These are phyloP conservation scores for Metschnikowia kunwiensis DNA, from an alignment of 805 yeast genomes.

Conservation along the genomic window DNA sequence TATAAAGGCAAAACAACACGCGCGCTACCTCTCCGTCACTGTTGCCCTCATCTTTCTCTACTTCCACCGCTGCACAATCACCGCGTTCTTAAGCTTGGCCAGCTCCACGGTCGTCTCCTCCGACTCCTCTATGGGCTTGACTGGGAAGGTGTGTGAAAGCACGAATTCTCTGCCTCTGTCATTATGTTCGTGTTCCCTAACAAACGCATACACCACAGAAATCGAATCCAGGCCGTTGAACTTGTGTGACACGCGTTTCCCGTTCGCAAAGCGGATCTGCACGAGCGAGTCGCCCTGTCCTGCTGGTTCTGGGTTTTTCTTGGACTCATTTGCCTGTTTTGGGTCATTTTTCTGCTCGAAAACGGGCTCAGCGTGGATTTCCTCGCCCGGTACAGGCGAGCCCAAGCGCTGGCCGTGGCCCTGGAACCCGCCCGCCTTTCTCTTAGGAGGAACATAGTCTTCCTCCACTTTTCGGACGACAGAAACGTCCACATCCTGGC, in stretches of 20 bases:
- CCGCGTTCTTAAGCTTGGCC: slow-evolving; percentile 77
- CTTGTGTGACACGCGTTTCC: slow-evolving; percentile 61
- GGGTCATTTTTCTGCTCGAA: slow-evolving; percentile 12
- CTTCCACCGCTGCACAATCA: slow-evolving; percentile 85
- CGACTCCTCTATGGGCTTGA: slow-evolving; percentile 61
- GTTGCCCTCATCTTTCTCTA: too few relatives aligned
- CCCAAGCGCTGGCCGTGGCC: slow-evolving; percentile 88
- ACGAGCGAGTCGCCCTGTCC: slow-evolving; percentile 66
- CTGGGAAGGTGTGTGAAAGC: slow-evolving; percentile 80
- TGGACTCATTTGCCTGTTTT: slow-evolving; percentile 3
- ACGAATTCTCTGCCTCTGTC: slow-evolving; percentile 51
- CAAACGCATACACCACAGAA: slow-evolving; percentile 64
- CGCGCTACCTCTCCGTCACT: too few relatives aligned
- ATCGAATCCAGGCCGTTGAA: slow-evolving; percentile 68
- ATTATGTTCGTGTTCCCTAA: slow-evolving; percentile 43
- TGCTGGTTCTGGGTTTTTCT: neutral
- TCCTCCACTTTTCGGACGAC: slow-evolving; percentile 82
- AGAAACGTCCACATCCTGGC: slow-evolving; percentile 90
- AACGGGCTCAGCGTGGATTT: slow-evolving; percentile 10
- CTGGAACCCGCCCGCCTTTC: slow-evolving; percentile 58
- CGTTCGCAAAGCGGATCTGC: slow-evolving; percentile 82
- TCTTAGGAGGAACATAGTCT: slow-evolving; percentile 69
- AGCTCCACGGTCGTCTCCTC: slow-evolving; percentile 54
- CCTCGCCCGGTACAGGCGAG: slow-evolving; percentile 79
- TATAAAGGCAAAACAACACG: too few relatives aligned